A percentile compares a stretch with the other conserved stretches of the same genome.
Conservation (phyloP, 2,329 filamentous ascomycete species). For the Cordyceps cateniannulata region DNA sequence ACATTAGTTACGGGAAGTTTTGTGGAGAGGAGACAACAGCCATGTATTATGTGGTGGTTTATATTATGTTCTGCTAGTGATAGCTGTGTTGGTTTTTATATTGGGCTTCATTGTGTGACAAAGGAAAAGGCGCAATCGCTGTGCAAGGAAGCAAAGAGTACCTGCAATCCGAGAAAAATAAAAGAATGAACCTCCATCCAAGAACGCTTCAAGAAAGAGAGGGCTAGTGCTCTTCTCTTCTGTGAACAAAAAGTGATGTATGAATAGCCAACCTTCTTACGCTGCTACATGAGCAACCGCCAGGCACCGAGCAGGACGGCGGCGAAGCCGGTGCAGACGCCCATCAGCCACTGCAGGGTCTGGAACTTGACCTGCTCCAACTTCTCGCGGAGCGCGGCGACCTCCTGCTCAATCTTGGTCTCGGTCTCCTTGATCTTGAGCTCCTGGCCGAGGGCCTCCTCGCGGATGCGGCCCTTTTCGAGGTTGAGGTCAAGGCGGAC, state of each 20-base stretch:
- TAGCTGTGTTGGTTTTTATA: background rate
- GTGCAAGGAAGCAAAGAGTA: background rate
- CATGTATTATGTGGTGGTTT: background rate
- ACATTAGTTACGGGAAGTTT: background rate
- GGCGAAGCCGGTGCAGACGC: slow-evolving; percentile 63
- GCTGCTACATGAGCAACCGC: slow-evolving; percentile 59
- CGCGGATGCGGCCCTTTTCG: slow-evolving; percentile 91
- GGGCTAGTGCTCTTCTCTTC: no score
- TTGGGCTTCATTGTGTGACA: background rate
- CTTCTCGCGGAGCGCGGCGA: slow-evolving; percentile 81
- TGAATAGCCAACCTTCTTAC: no score
- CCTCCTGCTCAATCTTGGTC: slow-evolving; percentile 96
- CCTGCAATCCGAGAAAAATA: background rate
- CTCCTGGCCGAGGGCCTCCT: slow-evolving; percentile 94
- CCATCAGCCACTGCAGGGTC: slow-evolving; percentile 97
- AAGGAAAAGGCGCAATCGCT: background rate
- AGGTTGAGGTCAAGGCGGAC: slow-evolving; percentile 90
- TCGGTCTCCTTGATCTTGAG: slow-evolving; percentile 99
- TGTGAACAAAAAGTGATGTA: no score
- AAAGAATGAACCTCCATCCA: background rate
- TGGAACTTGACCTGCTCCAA: slow-evolving; percentile 97
- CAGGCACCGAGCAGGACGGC: slow-evolving; percentile 63
- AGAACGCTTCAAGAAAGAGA: background rate
- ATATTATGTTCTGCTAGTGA: background rate
- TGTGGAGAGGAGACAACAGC: background rate